Conservation (phyloP, 2,329 filamentous ascomycete species). For the Cercospora sp. region DNA sequence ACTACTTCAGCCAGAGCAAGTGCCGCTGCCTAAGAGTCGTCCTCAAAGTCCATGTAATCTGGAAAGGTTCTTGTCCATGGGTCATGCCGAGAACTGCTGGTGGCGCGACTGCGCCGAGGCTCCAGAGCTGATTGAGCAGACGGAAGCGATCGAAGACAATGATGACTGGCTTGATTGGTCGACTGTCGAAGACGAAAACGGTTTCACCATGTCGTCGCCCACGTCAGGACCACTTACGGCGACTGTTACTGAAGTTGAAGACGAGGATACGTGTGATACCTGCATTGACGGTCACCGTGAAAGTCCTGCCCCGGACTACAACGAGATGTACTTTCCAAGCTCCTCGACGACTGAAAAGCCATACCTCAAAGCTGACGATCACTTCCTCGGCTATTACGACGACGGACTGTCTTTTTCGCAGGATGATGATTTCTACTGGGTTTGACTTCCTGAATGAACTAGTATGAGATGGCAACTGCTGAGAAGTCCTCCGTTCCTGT, state of each 20-base stretch:
- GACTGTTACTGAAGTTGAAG: background rate
- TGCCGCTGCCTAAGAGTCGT: conserved; percentile 16
- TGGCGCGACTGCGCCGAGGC: conserved; percentile 30
- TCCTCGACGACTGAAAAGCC: conserved; percentile 1
- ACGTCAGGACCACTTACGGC: background rate
- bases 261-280: conserved; percentile 11
- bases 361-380: conserved; percentile 1
- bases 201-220: background rate
- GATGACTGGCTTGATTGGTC: conserved; percentile 31
- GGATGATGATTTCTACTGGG: conserved; percentile 18
- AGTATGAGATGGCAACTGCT: background rate
- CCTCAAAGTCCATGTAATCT: conserved; percentile 28
- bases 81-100: conserved; percentile 36
- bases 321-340: conserved; percentile 14
- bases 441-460: background rate
- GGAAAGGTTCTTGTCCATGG: conserved; percentile 33
- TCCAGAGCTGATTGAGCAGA: conserved; percentile 25
- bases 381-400: conserved; percentile 19
- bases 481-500: background rate
- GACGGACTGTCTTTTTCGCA: conserved; percentile 18
- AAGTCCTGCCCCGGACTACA: conserved; percentile 9
- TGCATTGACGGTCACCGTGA: background rate
- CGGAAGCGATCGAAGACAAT: conserved; percentile 17
- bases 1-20: conserved; percentile 26
- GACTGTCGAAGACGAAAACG: conserved; percentile 16